Evolutionary conservation across 2,329 filamentous ascomycete species (phyloP), one percentile per base, ranked within the genome.

Genomic region (Penicillium glabrum): DNA sequence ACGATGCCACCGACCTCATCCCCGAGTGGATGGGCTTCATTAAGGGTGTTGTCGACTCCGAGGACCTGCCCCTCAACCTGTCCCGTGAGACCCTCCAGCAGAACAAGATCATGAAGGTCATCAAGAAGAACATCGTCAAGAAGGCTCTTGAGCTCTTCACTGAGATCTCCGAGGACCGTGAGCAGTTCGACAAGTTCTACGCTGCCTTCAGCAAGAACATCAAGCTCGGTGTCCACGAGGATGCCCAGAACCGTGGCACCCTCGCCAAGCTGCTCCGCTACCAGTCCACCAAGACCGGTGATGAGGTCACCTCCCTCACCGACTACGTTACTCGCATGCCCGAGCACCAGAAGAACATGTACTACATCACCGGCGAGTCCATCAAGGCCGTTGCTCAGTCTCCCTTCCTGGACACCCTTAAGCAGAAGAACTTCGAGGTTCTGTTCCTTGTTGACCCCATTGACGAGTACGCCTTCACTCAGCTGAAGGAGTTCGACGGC

Each of bases 21-120:
- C 95, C 95, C 60, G 95, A 99, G 86, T 99, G 95, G 95, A 89
- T 99, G 75, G 87, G 91, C 83, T 99, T 99, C 83, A 83, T 99
- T 88, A 99, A 99, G 90, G 95, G 95, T 89, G 95, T 99, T 72
- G 95, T 99, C 79, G 95, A 99, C 83, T 99, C 95, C 73, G 95
- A 99, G 87, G 95, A 99, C 79, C 90, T 99, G 63, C 95, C 95
- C 71, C 90, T 99, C 80, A 99, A 99, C 88, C 82, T 99, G 83
- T 98, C 95, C 75, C 95, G 95, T 89, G 95, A 99, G 89, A 98
- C 93, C 57, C 91, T 99, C 50, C 95, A 99, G 84, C 95, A 98
- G 86, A 99, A 98, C 90, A 98, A 98, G 92, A 99, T 99, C 86
- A 98, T 98, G 95, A 98, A 98, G 90, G 95, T 98, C 80, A 98